Conservation (phyloP, 169 alveolate genomes). For the Eimeria falciformis region DNA sequence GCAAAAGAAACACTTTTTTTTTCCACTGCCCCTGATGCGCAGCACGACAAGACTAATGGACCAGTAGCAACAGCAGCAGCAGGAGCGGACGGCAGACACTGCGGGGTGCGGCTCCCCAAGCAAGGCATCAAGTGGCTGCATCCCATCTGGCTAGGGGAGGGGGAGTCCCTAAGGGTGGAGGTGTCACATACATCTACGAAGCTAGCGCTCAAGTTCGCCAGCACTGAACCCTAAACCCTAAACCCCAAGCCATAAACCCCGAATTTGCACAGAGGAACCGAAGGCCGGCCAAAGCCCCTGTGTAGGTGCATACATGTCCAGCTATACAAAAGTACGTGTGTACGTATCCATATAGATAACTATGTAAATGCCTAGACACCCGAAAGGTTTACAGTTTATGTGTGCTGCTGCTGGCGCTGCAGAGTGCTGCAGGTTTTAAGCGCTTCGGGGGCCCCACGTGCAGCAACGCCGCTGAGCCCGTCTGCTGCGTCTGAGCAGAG, state of each 20-base stretch:
- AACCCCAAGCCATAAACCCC: neutral
- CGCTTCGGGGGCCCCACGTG: neutral
- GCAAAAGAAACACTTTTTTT: neutral
- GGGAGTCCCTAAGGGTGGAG: neutral
- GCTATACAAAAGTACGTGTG: too few relatives aligned
- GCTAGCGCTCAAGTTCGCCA: neutral
- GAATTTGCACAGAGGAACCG: neutral
- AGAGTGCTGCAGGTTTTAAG: neutral
- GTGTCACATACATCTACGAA: conserved; percentile 2
- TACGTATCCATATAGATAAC: too few relatives aligned
- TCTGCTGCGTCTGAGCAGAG: conserved; percentile 16
- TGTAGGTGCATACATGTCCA: too few relatives aligned
- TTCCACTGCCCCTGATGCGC: neutral
- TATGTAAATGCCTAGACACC: too few relatives aligned
- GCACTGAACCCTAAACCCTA: neutral
- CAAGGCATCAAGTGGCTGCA: neutral
- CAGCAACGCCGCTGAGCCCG: neutral
- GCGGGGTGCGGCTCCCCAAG: neutral
- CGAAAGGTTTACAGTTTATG: too few relatives aligned
- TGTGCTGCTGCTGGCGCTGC: neutral
- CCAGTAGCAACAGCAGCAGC: neutral
- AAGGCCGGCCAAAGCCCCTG: too few relatives aligned
- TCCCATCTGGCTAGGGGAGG: neutral
- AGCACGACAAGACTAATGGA: neutral
- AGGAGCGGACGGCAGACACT: neutral